Evolutionary conservation across 2,329 filamentous ascomycete genomes (phyloP), one percentile per base, ranked within the genome.

Genomic region (Trichoderma polysporum): DNA sequence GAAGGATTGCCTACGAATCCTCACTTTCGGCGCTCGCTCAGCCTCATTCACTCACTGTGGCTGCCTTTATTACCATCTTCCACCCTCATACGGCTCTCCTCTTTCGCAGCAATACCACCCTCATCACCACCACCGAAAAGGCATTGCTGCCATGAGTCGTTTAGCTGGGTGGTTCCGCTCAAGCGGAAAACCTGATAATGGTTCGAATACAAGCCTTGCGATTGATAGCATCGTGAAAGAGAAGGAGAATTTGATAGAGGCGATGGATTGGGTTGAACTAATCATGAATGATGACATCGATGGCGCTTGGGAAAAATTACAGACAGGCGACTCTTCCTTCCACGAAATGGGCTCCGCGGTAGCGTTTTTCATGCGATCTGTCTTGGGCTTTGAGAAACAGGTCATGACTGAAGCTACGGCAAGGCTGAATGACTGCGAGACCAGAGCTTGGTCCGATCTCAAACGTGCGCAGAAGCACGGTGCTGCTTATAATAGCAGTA

Each of bases 221-320:
- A 68, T 69, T 9, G 74, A 71, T 8, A 74, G 75, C 25, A 69
- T 76, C 41, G 79, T 78, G 29, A 77, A 80, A 65, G 84, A 88
- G 73, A 79, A 84, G 69, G 78, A 79, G 49, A 81, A 89, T 73
- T 83, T 91, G 71, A 79, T 84, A 70, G 83, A 86, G 71, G 88
- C 87, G 70, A 85, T 90, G 81, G 77, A 75, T 76, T 90, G 91
- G 45, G 88, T 90, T 4, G 84, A 86, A 9, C 81, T 91, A 66
- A 92, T 97, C 72, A 90, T 97, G 84, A 90, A 95, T 75, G 93
- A 97, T 79, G 93, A 98, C 79, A 90, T 98, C 68, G 91, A 93
- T 39, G 89, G 87, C 45, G 95, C 95, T 6, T 92, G 96, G 79
- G 83, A 83, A 68, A 87, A 88, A 49, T 83, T 97, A 39, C 85